Evolutionary conservation across 306 rosid species (phyloP).

Genomic region (Luffa aegyptiaca): DNA sequence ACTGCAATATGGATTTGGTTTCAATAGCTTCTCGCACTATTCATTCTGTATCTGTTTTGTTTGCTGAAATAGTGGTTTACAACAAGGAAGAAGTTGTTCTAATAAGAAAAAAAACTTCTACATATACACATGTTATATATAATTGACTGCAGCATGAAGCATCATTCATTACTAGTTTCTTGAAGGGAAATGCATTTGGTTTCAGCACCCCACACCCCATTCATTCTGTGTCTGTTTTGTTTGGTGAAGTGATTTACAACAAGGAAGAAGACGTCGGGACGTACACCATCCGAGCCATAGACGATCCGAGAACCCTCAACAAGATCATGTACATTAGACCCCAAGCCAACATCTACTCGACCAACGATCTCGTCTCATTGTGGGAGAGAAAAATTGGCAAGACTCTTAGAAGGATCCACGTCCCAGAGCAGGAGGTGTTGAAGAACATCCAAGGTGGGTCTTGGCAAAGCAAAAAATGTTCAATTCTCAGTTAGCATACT

Average conservation of each 20-base stretch:
- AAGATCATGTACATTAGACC: conserved; percentile 25
- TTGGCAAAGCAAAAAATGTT: neutral
- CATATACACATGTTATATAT: neutral
- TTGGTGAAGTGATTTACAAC: conserved; percentile 21
- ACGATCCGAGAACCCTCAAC: conserved; percentile 34
- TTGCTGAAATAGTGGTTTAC: neutral
- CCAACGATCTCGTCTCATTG: conserved; percentile 24
- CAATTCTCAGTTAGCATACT: neutral
- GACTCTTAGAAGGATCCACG: conserved; percentile 16
- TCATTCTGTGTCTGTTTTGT: neutral
- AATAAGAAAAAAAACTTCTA: neutral
- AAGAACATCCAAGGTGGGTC: conserved; percentile 27
- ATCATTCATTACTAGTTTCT: neutral
- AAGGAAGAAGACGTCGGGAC: conserved; percentile 33
- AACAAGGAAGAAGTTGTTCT: neutral
- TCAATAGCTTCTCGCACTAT: neutral
- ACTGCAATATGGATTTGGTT: neutral
- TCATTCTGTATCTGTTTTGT: neutral
- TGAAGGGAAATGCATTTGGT: neutral
- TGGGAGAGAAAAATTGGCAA: conserved; percentile 35
- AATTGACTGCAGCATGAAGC: neutral
- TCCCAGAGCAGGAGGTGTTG: conserved; percentile 24
- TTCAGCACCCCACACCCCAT: neutral
- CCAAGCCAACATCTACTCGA: conserved; percentile 17
- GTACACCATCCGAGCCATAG: conserved; percentile 21